Conservation (phyloP, 441 rosid genomes). For the Iberis amara region DNA sequence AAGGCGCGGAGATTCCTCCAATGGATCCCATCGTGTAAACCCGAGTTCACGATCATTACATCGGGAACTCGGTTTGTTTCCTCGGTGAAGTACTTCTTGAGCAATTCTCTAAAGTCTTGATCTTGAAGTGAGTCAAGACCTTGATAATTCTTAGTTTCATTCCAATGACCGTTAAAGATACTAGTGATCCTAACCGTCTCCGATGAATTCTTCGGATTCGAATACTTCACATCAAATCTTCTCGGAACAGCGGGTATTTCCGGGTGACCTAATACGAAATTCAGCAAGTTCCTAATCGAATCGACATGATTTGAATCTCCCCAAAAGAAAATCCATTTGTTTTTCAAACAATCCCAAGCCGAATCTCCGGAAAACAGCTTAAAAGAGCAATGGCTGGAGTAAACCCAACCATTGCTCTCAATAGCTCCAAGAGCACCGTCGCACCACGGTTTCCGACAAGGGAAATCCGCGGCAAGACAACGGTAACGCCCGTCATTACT, state of each 20-base stretch:
- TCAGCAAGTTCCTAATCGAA: conserved; percentile 77
- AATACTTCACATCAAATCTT: conserved; percentile 69
- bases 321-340: conserved; percentile 95
- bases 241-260: conserved; percentile 67
- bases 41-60: conserved; percentile 77
- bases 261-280: conserved; percentile 66
- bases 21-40: conserved; percentile 80
- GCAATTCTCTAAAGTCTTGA: conserved; percentile 53
- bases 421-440: conserved; percentile 60
- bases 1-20: conserved; percentile 55
- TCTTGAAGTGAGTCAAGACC: conserved; percentile 76
- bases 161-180: conserved; percentile 93
- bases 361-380: conserved; percentile 47
- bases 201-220: conserved; percentile 59
- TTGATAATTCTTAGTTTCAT: conserved; percentile 69
- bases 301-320: conserved; percentile 99
- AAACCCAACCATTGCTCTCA: conserved; percentile 98
- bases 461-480: conserved; percentile 54
- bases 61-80: conserved; percentile 49
- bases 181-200: conserved; percentile 81
- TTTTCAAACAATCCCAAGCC: conserved; percentile 77
- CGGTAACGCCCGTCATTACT: conserved; percentile 74
- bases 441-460: conserved; percentile 83
- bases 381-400: conserved; percentile 79
- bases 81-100: conserved; percentile 65